A percentile compares a stretch with the other conserved stretches of the same genome.
phyloP scores from a whole-genome alignment of 257 asterid genomes.

The Thymus quinquecostatus region DNA sequence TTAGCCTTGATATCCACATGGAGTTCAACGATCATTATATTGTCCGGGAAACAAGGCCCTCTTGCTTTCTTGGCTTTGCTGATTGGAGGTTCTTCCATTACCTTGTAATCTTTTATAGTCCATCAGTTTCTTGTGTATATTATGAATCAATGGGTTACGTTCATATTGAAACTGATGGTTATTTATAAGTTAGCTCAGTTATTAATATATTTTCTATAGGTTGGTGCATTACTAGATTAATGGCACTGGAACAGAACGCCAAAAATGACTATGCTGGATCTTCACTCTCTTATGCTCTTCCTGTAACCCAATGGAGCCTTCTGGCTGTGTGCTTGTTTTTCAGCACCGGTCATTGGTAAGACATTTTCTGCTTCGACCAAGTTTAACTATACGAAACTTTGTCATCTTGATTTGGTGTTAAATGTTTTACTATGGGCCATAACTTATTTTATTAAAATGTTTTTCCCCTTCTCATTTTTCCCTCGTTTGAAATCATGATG shows the following conservation, averaged over 20 bases:
- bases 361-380: constrained; percentile 20
- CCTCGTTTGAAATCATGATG: constrained; percentile 26
- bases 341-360: constrained; percentile 96
- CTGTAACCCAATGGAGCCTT: constrained; percentile 86
- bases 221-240: constrained; percentile 73
- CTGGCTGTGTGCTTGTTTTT: constrained; percentile 83
- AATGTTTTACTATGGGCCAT: neutral
- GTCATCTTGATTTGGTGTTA: constrained; percentile 7
- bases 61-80: constrained; percentile 62
- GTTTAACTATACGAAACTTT: constrained; percentile 17
- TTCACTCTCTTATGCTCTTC: constrained; percentile 62
- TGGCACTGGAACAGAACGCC: constrained; percentile 43
- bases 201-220: constrained; percentile 47
- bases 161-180: neutral
- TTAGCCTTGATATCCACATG: constrained; percentile 74
- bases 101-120: constrained; percentile 4
- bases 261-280: constrained; percentile 35
- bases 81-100: constrained; percentile 66
- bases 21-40: constrained; percentile 74
- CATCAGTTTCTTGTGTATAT: neutral
- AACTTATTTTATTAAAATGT: neutral
- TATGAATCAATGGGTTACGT: constrained; percentile 7
- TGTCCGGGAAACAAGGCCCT: constrained; percentile 95
- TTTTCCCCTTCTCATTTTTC: neutral
- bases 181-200: constrained; percentile 8